Percentiles rank a stretch among this genome's conserved stretches.
phyloP scores from a whole-genome alignment of 768 basidiomycete genomes.

The Auricularia cornea region DNA sequence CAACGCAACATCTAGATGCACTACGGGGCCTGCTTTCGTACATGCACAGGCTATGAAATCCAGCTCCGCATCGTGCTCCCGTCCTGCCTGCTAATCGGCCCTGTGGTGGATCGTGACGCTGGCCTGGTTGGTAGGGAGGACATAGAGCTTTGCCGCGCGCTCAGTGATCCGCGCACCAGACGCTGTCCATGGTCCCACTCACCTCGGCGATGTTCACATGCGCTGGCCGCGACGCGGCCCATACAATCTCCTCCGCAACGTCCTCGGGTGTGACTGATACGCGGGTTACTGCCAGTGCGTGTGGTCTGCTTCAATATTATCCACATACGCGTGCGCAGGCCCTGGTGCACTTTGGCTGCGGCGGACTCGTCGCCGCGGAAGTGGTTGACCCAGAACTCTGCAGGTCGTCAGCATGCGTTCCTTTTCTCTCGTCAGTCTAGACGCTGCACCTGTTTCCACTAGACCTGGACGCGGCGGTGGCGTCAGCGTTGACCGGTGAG shows the following conservation, averaged over 20 bases:
- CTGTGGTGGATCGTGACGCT: slow-evolving; percentile 38
- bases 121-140: slow-evolving; percentile 78
- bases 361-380: slow-evolving; percentile 76
- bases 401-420: no score
- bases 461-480: slow-evolving; percentile 16
- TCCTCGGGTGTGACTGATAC: slow-evolving; percentile 67
- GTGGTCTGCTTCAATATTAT: background rate
- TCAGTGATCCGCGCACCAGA: no score
- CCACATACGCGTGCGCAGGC: slow-evolving; percentile 70
- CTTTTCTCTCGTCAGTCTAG: no score
- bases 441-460: slow-evolving; percentile 14
- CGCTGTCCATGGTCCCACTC: no score
- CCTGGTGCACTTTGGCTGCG: slow-evolving; percentile 87
- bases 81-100: no score
- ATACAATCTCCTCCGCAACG: slow-evolving; percentile 96
- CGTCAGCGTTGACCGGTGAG: no score
- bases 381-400: slow-evolving; percentile 82
- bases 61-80: no score
- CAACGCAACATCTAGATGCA: no score
- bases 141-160: no score
- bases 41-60: no score
- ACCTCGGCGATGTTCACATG: slow-evolving; percentile 91
- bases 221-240: slow-evolving; percentile 85
- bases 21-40: no score
- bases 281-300: background rate